Conservation (phyloP, 345 rosid species). For the Euphorbia pulcherrima region DNA sequence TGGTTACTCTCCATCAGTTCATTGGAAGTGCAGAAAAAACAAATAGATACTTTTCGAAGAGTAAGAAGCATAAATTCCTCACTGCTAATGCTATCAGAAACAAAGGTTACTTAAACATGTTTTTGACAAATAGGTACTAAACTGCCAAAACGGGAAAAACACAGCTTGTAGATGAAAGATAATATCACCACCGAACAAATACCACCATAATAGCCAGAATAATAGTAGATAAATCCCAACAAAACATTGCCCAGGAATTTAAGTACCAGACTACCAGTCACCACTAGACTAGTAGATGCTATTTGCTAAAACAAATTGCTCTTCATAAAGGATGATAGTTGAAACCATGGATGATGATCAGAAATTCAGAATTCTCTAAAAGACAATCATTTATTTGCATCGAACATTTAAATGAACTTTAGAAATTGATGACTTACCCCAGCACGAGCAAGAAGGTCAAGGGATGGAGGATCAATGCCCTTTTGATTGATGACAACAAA, state of each 20-base stretch:
- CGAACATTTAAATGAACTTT: not conserved
- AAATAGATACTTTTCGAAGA: not conserved
- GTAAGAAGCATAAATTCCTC: not conserved
- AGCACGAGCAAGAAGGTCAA: constrained; percentile 91
- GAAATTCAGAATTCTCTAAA: not conserved
- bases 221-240: not conserved
- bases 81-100: not conserved
- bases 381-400: not conserved
- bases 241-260: not conserved
- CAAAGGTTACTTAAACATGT: not conserved
- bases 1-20: not conserved
- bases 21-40: not conserved
- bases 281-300: not conserved
- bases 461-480: constrained; percentile 97
- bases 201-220: not conserved
- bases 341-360: not conserved
- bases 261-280: not conserved
- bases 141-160: not conserved
- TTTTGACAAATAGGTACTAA: not conserved
- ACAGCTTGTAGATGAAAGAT: not conserved
- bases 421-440: constrained; percentile 56
- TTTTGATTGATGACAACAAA: constrained; percentile 89
- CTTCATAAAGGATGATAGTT: not conserved
- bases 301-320: not conserved
- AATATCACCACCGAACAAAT: not conserved